These are phyloP conservation scores for Sporisorium reilianum DNA, from an alignment of 1,284 basidiomycete genomes.

Conservation along the genomic window DNA sequence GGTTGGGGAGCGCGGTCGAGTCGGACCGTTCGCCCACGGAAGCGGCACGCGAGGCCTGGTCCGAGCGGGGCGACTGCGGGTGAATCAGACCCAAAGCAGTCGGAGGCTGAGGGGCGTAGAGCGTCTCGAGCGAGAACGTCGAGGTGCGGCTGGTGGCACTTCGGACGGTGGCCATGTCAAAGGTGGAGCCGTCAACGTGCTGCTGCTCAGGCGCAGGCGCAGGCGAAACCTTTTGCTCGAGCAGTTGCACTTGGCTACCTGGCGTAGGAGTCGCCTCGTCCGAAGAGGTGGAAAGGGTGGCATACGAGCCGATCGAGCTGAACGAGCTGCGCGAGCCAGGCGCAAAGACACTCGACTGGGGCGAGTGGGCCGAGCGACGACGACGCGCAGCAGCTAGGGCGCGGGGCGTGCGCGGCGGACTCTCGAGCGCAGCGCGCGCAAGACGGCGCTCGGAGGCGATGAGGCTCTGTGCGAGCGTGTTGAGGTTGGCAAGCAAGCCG, in stretches of 20 bases:
- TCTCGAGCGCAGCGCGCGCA: constrained; percentile 13
- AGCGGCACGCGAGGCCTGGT: constrained; percentile 38
- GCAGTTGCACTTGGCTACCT: constrained; percentile 9
- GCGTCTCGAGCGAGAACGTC: constrained; percentile 28
- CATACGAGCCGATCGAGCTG: constrained; percentile 26
- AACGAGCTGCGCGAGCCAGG: constrained; percentile 26
- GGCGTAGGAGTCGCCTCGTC: constrained; percentile 19
- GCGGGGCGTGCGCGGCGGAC: constrained; percentile 34
- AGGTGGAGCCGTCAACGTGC: constrained; percentile 23
- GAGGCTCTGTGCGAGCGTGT: constrained; percentile 12
- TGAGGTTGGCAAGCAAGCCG: constrained; percentile 24
- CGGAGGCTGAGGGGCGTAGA: constrained; percentile 15
- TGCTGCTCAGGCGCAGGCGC: constrained; percentile 28
- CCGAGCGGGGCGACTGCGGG: constrained; percentile 33
- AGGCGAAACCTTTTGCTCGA: constrained; percentile 12
- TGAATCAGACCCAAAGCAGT: constrained; percentile 5
- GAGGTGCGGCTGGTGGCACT: neutral
- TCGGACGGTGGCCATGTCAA: constrained; percentile 38
- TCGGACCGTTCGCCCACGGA: constrained; percentile 32
- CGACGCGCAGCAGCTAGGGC: constrained; percentile 16
- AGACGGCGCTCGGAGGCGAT: constrained; percentile 31
- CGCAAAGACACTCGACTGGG: constrained; percentile 17
- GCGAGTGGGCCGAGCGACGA: constrained; percentile 30
- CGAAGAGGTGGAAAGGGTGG: constrained; percentile 29
- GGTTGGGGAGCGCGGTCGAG: constrained; percentile 31